Evolutionary conservation across 1,139 yeast genomes (phyloP).

Genomic region (Suhomyces anneliseae): DNA sequence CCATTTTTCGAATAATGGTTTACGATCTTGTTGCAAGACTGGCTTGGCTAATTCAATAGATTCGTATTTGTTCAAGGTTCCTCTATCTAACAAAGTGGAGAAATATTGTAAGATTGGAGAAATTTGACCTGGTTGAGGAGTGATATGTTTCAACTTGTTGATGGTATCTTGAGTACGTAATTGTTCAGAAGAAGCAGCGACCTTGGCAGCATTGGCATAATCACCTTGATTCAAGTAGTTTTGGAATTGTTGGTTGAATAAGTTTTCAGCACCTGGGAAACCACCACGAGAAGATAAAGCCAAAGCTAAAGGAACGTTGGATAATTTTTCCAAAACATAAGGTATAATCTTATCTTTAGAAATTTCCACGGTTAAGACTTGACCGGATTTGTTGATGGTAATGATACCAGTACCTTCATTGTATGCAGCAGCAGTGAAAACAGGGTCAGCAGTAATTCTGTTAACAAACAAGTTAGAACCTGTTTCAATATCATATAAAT

Average conservation of each 20-base stretch:
- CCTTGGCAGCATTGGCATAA: conserved; percentile 89
- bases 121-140: conserved; percentile 94
- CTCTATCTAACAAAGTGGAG: conserved; percentile 88
- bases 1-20: conserved; percentile 94
- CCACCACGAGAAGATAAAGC: conserved; percentile 94
- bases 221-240: conserved; percentile 81
- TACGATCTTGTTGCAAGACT: conserved; percentile 92
- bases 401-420: conserved; percentile 79
- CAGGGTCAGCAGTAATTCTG: conserved; percentile 94
- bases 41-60: conserved; percentile 95
- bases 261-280: conserved; percentile 92
- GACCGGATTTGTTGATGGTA: conserved; percentile 93
- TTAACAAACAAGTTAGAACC: conserved; percentile 93
- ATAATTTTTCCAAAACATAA: conserved; percentile 81
- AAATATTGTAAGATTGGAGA: conserved; percentile 94
- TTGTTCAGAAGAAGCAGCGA: conserved; percentile 94
- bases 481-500: conserved; percentile 89
- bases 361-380: conserved; percentile 89
- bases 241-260: conserved; percentile 90
- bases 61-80: conserved; percentile 89
- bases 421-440: conserved; percentile 83
- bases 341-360: conserved; percentile 85
- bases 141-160: conserved; percentile 85
- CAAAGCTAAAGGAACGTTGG: conserved; percentile 84
- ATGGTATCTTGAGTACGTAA: conserved; percentile 94